phyloP scores from a whole-genome alignment of 1,284 basidiomycete species.

The Trichosporon faecale region DNA sequence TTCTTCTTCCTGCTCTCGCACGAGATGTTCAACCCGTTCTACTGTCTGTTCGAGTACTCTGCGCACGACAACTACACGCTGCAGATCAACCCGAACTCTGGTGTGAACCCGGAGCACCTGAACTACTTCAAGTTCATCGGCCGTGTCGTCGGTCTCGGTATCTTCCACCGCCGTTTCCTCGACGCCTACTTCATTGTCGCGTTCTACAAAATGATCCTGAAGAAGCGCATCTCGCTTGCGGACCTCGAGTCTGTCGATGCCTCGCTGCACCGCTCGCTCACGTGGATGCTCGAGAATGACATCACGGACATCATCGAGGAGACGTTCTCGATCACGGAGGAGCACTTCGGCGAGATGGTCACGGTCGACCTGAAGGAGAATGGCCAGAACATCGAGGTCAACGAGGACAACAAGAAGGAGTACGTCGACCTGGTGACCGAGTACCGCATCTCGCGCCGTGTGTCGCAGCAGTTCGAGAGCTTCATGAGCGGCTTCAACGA shows the following conservation, averaged over 20 bases:
- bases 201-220: constrained; percentile 98
- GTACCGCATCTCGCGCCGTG: constrained; percentile 88
- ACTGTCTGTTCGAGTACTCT: constrained; percentile 98
- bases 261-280: constrained; percentile 83
- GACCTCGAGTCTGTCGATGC: constrained; percentile 89
- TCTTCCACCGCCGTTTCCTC: constrained; percentile 97
- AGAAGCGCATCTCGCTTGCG: constrained; percentile 76
- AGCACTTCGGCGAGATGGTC: constrained; percentile 94
- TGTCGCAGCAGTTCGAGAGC: constrained; percentile 92
- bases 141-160: constrained; percentile 85
- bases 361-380: constrained; percentile 87
- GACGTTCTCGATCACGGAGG: constrained; percentile 91
- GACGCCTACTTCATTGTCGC: constrained; percentile 98
- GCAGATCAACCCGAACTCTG: constrained; percentile 95
- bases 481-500: constrained; percentile 96
- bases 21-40: constrained; percentile 99
- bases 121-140: constrained; percentile 99
- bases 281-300: constrained; percentile 98
- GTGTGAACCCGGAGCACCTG: constrained; percentile 96
- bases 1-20: constrained; percentile 99
- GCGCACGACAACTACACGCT: constrained; percentile 99
- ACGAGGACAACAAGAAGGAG: constrained; percentile 98
- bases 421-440: constrained; percentile 93
- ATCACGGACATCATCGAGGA: constrained; percentile 92
- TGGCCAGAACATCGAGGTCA: constrained; percentile 80